Percentiles rank a stretch among this genome's conserved stretches.
Evolutionary conservation across 768 basidiomycete species (phyloP).

Genomic region (Pleurotus sapidus): DNA sequence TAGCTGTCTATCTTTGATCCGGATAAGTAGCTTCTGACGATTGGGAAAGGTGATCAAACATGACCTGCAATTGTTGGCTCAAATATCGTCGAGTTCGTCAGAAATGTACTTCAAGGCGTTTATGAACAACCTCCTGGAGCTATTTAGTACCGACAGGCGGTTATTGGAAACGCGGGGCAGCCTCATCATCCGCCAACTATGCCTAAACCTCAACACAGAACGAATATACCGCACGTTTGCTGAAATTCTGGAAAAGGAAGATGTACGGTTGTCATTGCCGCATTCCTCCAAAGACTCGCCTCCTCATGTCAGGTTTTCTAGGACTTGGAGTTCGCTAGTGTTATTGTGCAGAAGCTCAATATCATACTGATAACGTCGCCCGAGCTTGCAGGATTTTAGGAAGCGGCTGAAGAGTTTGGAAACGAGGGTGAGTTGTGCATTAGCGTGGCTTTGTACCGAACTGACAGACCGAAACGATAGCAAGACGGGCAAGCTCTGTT

Average conservation of each 20-base stretch:
- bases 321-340: conserved; percentile 97
- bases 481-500: conserved; percentile 98
- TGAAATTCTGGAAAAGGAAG: conserved; percentile 97
- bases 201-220: conserved; percentile 92
- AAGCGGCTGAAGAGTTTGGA: conserved; percentile 91
- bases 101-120: conserved; percentile 95
- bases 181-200: conserved; percentile 92
- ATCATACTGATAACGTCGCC: conserved; percentile 96
- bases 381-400: conserved; percentile 92
- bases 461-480: conserved; percentile 27
- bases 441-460: background rate
- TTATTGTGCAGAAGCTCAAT: conserved; percentile 96
- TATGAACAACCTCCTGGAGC: conserved; percentile 90
- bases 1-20: conserved; percentile 18
- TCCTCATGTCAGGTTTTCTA: conserved; percentile 24
- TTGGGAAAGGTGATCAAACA: conserved; percentile 83
- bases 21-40: background rate
- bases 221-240: conserved; percentile 94
- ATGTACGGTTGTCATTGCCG: conserved; percentile 42
- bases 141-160: conserved; percentile 92
- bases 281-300: conserved; percentile 14
- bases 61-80: conserved; percentile 92
- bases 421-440: conserved; percentile 62
- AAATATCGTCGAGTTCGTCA: conserved; percentile 94
- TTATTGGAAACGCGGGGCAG: conserved; percentile 91